phyloP scores from a whole-genome alignment of 2,329 filamentous ascomycete species.

The Dothistroma pini region DNA sequence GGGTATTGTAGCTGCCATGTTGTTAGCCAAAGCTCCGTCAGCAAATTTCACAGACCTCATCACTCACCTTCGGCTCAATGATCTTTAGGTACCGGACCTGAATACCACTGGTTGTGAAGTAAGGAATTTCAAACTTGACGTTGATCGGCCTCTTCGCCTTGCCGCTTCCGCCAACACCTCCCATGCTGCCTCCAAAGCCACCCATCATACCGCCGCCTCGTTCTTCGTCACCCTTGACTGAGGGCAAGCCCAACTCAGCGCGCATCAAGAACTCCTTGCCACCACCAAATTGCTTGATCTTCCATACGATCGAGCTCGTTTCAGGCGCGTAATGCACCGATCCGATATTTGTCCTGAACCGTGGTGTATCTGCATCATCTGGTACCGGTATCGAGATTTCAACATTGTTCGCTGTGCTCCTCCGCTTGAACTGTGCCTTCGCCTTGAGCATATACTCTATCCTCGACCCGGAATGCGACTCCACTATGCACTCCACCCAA shows the following conservation, averaged over 20 bases:
- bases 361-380: conserved; percentile 91
- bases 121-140: conserved; percentile 99
- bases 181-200: conserved; percentile 95
- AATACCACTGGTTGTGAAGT: conserved; percentile 99
- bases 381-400: conserved; percentile 97
- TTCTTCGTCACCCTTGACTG: conserved; percentile 91
- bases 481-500: conserved; percentile 97
- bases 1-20: conserved; percentile 88
- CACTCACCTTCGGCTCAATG: conserved; percentile 88
- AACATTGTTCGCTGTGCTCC: conserved; percentile 97
- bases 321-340: conserved; percentile 97
- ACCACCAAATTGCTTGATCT: conserved; percentile 99
- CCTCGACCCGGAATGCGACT: conserved; percentile 88
- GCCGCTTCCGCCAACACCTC: conserved; percentile 75
- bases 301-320: conserved; percentile 97
- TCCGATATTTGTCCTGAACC: conserved; percentile 96
- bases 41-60: background rate
- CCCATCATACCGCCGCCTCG: conserved; percentile 90
- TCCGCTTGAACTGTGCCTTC: conserved; percentile 94
- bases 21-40: conserved; percentile 8
- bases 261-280: conserved; percentile 98
- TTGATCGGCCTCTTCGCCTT: conserved; percentile 97
- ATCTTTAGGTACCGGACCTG: conserved; percentile 99
- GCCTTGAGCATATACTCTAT: conserved; percentile 99
- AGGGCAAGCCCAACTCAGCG: conserved; percentile 88